Percentiles rank a stretch among this genome's conserved stretches.
Evolutionary conservation across 306 rosid species (phyloP).

Genomic region (Acmispon strigosus): DNA sequence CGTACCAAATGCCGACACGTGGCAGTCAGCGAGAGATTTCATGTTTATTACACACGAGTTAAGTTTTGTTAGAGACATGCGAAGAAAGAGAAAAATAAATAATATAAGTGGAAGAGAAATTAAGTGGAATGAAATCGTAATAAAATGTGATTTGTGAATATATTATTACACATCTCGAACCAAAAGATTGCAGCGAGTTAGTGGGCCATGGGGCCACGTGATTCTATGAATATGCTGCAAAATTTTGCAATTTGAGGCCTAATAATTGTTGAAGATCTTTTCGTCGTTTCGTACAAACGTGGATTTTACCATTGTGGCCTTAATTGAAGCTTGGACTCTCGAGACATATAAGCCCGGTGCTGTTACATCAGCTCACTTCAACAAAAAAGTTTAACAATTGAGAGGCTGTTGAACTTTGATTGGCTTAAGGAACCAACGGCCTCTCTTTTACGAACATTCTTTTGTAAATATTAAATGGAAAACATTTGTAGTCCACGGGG

Average conservation of each 20-base stretch:
- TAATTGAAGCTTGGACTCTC: neutral
- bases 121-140: too few relatives aligned
- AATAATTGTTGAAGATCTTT: neutral
- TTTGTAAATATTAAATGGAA: too few relatives aligned
- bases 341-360: neutral
- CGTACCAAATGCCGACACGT: neutral
- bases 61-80: too few relatives aligned
- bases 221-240: neutral
- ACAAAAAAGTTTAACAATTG: neutral
- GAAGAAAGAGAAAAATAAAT: too few relatives aligned
- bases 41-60: too few relatives aligned
- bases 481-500: too few relatives aligned
- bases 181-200: neutral
- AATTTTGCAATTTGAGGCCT: neutral
- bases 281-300: neutral
- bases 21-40: neutral
- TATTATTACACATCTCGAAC: too few relatives aligned
- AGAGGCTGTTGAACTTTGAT: conserved; percentile 9
- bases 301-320: neutral
- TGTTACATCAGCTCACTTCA: neutral
- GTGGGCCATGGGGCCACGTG: conserved; percentile 1
- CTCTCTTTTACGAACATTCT: neutral
- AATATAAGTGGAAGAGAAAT: too few relatives aligned
- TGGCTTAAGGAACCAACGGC: conserved; percentile 1
- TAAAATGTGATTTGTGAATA: too few relatives aligned